A percentile compares a stretch with the other conserved stretches of the same genome.
phyloP scores from a whole-genome alignment of 768 basidiomycete species.

The Pisolithus orientalis region DNA sequence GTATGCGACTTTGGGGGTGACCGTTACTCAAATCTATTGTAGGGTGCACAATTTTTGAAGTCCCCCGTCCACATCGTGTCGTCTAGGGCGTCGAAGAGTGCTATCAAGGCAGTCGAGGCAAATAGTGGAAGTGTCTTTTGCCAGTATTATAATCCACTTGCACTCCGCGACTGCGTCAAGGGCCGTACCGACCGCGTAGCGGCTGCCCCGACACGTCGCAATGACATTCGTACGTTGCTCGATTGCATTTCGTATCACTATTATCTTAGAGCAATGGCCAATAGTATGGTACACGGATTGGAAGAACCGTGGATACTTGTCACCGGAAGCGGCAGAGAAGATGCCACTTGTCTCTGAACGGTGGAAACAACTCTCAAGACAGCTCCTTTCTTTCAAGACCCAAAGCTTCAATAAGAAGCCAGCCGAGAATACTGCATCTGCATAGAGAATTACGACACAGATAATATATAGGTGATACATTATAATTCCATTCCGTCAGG shows the following conservation, averaged over 20 bases:
- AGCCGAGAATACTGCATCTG: conserved; percentile 7
- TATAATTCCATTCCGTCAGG: conserved; percentile 43
- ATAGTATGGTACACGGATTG: conserved; percentile 75
- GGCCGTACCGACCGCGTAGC: conserved; percentile 61
- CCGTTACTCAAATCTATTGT: conserved; percentile 2
- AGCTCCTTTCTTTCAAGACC: conserved; percentile 49
- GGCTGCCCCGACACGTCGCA: conserved; percentile 80
- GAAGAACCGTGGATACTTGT: conserved; percentile 71
- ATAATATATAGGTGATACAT: conserved; percentile 4
- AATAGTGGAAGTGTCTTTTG: conserved; percentile 81
- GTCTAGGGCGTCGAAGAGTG: conserved; percentile 80
- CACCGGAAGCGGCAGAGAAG: conserved; percentile 47
- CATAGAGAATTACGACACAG: conserved; percentile 11
- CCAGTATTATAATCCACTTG: conserved; percentile 86
- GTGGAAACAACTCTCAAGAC: conserved; percentile 58
- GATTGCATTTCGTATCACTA: not conserved
- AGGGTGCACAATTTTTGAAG: conserved; percentile 66
- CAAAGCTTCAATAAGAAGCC: conserved; percentile 27
- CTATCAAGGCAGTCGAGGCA: conserved; percentile 78
- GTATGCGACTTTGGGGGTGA: conserved; percentile 17
- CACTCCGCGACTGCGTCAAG: conserved; percentile 73
- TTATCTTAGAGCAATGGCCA: conserved; percentile 1
- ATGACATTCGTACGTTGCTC: conserved; percentile 66
- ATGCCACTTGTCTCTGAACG: conserved; percentile 66
- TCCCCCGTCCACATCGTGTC: conserved; percentile 73